phyloP scores from a whole-genome alignment of 768 basidiomycete species.

The Pisolithus marmoratus region DNA sequence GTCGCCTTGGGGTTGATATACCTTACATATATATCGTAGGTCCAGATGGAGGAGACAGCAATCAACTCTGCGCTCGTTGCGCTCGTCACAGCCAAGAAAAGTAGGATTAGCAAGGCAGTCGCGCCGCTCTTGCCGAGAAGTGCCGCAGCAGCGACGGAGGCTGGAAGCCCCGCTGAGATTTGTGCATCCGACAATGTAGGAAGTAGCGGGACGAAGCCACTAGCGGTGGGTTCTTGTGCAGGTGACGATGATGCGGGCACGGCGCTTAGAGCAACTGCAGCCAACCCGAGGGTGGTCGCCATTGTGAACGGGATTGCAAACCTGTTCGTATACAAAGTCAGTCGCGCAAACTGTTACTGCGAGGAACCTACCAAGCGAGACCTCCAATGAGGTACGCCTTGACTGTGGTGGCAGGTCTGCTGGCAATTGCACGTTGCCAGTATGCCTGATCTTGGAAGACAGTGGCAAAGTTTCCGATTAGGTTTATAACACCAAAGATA shows the following conservation, averaged over 20 bases:
- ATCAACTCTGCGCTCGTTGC: slow-evolving; percentile 89
- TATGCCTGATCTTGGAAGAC: slow-evolving; percentile 73
- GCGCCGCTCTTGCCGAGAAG: slow-evolving; percentile 80
- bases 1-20: slow-evolving; percentile 83
- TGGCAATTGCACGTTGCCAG: slow-evolving; percentile 91
- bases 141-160: slow-evolving; percentile 78
- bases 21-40: slow-evolving; percentile 80
- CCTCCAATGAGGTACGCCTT: slow-evolving; percentile 91
- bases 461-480: slow-evolving; percentile 76
- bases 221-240: slow-evolving; percentile 41
- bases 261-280: slow-evolving; percentile 74
- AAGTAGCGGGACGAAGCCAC: slow-evolving; percentile 38
- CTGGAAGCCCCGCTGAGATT: slow-evolving; percentile 84
- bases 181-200: slow-evolving; percentile 47
- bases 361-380: slow-evolving; percentile 60
- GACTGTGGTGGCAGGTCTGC: slow-evolving; percentile 75
- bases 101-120: slow-evolving; percentile 66
- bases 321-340: slow-evolving; percentile 27
- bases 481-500: slow-evolving; percentile 83
- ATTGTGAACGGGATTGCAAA: slow-evolving; percentile 86
- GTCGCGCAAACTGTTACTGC: background rate
- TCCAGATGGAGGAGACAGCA: slow-evolving; percentile 78
- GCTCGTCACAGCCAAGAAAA: slow-evolving; percentile 84
- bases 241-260: slow-evolving; percentile 25
- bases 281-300: slow-evolving; percentile 81